These are phyloP conservation scores for Pleurozium schreberi DNA, from an alignment of 225 moss, liverwort and hornwort genomes.

Conservation along the genomic window DNA sequence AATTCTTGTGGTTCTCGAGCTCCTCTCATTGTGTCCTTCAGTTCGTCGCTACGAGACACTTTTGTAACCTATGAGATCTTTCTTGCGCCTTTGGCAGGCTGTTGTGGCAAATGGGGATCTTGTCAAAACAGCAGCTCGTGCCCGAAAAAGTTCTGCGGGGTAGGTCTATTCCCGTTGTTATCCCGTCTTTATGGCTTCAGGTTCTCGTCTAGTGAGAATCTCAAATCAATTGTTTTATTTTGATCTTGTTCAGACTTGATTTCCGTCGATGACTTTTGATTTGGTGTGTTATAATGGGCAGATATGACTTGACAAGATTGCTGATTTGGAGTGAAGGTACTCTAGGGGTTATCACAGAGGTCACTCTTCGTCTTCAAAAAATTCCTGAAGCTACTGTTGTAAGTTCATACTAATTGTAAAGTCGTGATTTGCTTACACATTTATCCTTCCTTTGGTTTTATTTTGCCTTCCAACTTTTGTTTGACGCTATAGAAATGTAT, in stretches of 20 bases:
- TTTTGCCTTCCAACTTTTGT: too few relatives aligned
- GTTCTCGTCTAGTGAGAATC: neutral
- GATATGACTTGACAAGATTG: too few relatives aligned
- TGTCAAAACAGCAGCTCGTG: slow-evolving; percentile 82
- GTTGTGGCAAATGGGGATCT: slow-evolving; percentile 83
- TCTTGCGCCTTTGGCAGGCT: slow-evolving; percentile 36
- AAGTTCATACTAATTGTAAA: too few relatives aligned
- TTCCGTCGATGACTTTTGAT: neutral
- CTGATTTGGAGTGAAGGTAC: too few relatives aligned
- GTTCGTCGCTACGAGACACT: neutral
- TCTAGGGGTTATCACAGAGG: too few relatives aligned
- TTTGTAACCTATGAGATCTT: neutral
- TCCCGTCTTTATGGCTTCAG: neutral
- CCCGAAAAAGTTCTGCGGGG: slow-evolving; percentile 97
- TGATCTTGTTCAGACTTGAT: neutral
- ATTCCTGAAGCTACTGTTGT: too few relatives aligned
- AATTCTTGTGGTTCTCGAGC: neutral
- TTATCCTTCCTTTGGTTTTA: too few relatives aligned
- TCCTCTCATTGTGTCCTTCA: neutral
- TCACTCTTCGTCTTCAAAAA: too few relatives aligned
- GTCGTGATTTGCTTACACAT: too few relatives aligned
- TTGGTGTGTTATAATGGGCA: neutral
- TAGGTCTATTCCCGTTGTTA: neutral
- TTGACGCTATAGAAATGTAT: too few relatives aligned
- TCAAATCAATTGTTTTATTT: neutral